These are phyloP conservation scores for Thinopyrum obtusiflorum DNA, from an alignment of 202 grass and related monocot genomes.

Conservation along the genomic window DNA sequence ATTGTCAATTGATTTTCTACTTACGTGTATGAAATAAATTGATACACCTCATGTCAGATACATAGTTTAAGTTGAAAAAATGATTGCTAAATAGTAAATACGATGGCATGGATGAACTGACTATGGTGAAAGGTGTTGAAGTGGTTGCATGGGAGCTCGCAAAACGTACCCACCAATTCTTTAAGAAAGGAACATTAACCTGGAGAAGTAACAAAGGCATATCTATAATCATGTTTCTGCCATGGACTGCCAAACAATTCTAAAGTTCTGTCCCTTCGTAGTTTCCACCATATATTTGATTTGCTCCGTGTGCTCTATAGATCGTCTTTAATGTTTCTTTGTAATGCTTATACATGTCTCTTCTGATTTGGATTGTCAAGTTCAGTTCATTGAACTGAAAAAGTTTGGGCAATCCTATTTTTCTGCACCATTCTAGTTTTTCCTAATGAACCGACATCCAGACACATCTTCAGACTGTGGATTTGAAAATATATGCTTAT, in stretches of 20 bases:
- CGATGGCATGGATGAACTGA: background rate
- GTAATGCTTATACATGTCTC: background rate
- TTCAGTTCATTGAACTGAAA: background rate
- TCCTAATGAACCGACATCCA: background rate
- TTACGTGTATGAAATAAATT: background rate
- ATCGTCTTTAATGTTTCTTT: background rate
- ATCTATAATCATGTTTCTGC: background rate
- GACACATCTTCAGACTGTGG: no score
- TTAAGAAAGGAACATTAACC: background rate
- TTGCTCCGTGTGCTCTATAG: background rate
- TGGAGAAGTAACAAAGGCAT: background rate
- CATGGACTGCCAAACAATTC: background rate
- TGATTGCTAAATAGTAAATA: constrained; percentile 15
- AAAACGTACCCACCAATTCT: background rate
- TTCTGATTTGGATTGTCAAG: constrained; percentile 7
- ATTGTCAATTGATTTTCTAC: background rate
- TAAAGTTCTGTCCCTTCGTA: background rate
- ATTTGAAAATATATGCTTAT: background rate
- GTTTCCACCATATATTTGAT: background rate
- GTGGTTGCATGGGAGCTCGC: background rate
- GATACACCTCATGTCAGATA: background rate
- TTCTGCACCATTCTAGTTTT: background rate
- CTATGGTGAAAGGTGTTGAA: constrained; percentile 8
- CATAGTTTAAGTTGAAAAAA: background rate
- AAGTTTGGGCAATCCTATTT: background rate